Base-by-base conservation (phyloP, 129 eudicot species). In the Cynara cardunculus region DNA sequence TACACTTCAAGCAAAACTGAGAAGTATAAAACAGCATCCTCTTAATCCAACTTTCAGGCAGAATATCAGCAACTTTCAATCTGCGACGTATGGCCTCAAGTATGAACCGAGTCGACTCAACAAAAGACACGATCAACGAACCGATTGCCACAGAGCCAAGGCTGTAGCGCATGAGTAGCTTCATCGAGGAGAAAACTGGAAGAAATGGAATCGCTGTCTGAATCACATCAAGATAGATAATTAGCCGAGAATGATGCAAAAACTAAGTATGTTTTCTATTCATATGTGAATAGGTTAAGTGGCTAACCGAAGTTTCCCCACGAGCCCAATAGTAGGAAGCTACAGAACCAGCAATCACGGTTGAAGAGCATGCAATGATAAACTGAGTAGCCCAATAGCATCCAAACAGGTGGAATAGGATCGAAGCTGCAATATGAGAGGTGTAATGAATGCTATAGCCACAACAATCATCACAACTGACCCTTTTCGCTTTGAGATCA, bases 311-410 rank as follows among this genome's bases (percentile, higher is more conserved):
- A 61, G 94, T 71, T 70, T 89, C 93, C 11, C 97, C 99, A 65
- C 90, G 97, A 74, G 97, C 90, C 98, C 98, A 94, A 84, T 94
- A 94, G 74, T 94, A 94, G 1, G 98, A 94, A 87, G 99, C 99
- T 31, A 95, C 99, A 41, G 99, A 90, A 21, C 99, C 99, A 2
- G 99, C 99, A 72, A 95, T 85, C 24, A 95, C 94, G 0, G 99
- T 95, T 25, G 99, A 90, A 53, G 99, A 92, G 80, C 89, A 90
- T 11, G 96, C 98, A 21, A 84, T 85, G 74, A 91, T 34, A 81
- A 94, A 94, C 44, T 87, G 96, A 49, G 98, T 94, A 56, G 97
- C 97, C 98, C 98, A 94, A 64, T 90, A 94, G 81, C 97, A 89
- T 37, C 99, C 99, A 22, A 95, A 87, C 64, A 95, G 86, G 88